Evolutionary conservation across 148 eudicot species (phyloP), one percentile per base, ranked within the genome.

Genomic region (Rhododendron mucronatum): DNA sequence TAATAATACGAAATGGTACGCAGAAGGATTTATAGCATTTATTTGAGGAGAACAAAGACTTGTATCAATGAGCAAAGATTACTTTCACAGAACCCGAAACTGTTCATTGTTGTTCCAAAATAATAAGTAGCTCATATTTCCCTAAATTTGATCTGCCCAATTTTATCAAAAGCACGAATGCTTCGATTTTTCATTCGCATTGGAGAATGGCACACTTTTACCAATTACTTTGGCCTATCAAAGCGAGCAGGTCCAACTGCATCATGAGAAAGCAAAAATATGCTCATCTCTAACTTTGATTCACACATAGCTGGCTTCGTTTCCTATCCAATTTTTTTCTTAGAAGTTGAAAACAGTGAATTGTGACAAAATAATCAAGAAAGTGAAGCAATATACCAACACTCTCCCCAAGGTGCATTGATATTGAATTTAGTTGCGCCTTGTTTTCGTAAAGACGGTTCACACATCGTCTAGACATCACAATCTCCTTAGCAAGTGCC

Each of bases 321-420:
- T 51, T 30, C 48, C 15, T 12, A 80, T 51, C 53, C 13, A 28
- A 6, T 0, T 15, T 11, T 4, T 4, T 47, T 15, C 20, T 57
- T 3, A 71, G 18, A 71, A 71, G 41, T 55, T 35, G 4, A 57
- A 59, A 57, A 18, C n/a, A 65, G 33, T 5, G 20, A 3, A 30
- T 28, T 5, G 76, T 28, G 30, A 18, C 3, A n/a, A 61, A 44
- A 15, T 39, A 51, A 37, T 51, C 8, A 30, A 7, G 51, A n/a
- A 50, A 57, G 41, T 65, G 45, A 78, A 65, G 45, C 65, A 88
- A 47, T 91, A 87, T 97, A 97, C 99, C 99, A 88, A 97, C 99
- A 89, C 99, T 97, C 91, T 97, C 99, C 80, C 99, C 99, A 41
- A 97, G 98, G 89, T 97, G 99, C 99, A 97, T 97, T 80, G 99